Conservation (phyloP, 352 stramenopile genomes). For the Globisporangium acanthophoron region DNA sequence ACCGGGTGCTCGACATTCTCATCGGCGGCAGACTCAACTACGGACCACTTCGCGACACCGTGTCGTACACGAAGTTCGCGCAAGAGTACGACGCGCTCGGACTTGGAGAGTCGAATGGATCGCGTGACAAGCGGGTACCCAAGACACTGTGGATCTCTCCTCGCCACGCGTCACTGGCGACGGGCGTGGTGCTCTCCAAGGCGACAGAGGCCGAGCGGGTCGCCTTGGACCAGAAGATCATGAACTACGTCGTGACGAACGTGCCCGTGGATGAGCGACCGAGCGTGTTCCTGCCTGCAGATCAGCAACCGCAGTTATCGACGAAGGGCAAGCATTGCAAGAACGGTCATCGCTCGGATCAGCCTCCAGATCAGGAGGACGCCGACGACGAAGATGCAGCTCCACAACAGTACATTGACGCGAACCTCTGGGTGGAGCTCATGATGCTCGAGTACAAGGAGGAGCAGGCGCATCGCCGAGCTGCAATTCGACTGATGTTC, state of each 20-base stretch:
- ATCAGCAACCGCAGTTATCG: conserved; percentile 4
- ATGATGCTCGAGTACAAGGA: conserved; percentile 91
- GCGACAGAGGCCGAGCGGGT: conserved; percentile 53
- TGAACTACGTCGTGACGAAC: conserved; percentile 59
- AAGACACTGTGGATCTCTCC: conserved; percentile 82
- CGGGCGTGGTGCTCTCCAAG: conserved; percentile 65
- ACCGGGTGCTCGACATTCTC: conserved; percentile 74
- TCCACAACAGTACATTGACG: conserved; percentile 56
- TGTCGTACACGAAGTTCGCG: conserved; percentile 54
- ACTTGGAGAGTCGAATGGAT: background rate
- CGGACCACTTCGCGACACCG: conserved; percentile 49
- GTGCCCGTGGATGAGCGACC: conserved; percentile 55
- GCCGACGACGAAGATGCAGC: conserved; percentile 8
- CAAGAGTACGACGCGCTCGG: conserved; percentile 38
- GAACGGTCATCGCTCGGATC: background rate
- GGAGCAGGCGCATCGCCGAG: conserved; percentile 86
- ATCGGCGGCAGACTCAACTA: conserved; percentile 51
- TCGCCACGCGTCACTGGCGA: conserved; percentile 67
- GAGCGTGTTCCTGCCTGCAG: conserved; percentile 31
- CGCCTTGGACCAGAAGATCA: conserved; percentile 57
- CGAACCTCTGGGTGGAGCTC: conserved; percentile 75
- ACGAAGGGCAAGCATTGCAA: conserved; percentile 9
- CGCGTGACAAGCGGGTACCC: conserved; percentile 22
- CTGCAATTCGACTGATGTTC: conserved; percentile 91
- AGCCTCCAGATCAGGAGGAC: background rate